These are phyloP conservation scores for Sporothrix brasiliensis DNA, from an alignment of 2,329 filamentous ascomycete species.

Conservation along the genomic window DNA sequence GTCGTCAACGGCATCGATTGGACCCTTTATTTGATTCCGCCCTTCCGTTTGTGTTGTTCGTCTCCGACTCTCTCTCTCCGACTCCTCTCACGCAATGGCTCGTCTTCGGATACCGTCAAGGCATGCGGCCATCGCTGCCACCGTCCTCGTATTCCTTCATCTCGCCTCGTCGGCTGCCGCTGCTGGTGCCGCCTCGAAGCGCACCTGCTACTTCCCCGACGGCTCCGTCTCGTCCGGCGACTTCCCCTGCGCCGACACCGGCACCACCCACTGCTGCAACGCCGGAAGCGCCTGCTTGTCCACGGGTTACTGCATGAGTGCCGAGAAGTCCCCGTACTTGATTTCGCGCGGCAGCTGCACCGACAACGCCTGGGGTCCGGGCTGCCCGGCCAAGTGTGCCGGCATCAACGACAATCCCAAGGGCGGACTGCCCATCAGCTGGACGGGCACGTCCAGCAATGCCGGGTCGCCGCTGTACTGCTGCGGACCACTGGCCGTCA, in stretches of 20 bases:
- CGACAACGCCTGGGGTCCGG: slow-evolving; percentile 32
- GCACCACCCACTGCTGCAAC: slow-evolving; percentile 34
- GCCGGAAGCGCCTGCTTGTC: slow-evolving; percentile 29
- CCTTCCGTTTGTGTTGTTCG: not conserved
- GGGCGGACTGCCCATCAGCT: slow-evolving; percentile 26
- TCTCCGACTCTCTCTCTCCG: not conserved
- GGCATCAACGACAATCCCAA: slow-evolving; percentile 22
- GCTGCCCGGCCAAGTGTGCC: slow-evolving; percentile 31
- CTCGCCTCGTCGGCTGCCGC: not conserved
- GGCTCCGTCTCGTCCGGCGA: slow-evolving; percentile 24
- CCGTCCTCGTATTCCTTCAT: not conserved
- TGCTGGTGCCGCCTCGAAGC: slow-evolving; percentile 1
- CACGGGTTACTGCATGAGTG: slow-evolving; percentile 32
- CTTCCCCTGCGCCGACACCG: slow-evolving; percentile 22
- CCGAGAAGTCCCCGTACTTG: slow-evolving; percentile 30
- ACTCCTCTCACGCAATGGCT: not conserved
- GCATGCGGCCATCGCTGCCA: not conserved
- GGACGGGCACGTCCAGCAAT: slow-evolving; percentile 25
- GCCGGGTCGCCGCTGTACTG: slow-evolving; percentile 30
- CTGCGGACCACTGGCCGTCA: slow-evolving; percentile 25
- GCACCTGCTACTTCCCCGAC: slow-evolving; percentile 34
- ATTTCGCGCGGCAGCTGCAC: slow-evolving; percentile 34
- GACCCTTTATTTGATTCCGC: not conserved
- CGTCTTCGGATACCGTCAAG: not conserved
- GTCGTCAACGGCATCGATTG: not conserved